Evolutionary conservation across 2,329 filamentous ascomycete species (phyloP).

Genomic region (Claviceps digitariae): DNA sequence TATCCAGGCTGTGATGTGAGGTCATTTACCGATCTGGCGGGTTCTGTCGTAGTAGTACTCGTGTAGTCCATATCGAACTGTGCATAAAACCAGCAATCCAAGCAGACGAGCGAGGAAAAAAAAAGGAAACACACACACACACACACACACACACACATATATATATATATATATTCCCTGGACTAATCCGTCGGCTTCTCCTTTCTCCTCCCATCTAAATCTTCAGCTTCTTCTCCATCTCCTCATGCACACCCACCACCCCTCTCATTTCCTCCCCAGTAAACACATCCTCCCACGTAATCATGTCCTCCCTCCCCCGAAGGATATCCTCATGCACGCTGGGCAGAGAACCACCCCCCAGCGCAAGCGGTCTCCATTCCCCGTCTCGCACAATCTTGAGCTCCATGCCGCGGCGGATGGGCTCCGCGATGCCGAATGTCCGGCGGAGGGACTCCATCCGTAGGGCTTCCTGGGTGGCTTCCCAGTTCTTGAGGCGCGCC

Average conservation of each 20-base stretch:
- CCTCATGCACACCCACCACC: slow-evolving; percentile 65
- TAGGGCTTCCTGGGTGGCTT: slow-evolving; percentile 70
- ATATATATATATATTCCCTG: no score
- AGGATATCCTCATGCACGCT: slow-evolving; percentile 85
- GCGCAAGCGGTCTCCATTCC: slow-evolving; percentile 62
- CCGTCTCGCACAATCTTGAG: slow-evolving; percentile 72
- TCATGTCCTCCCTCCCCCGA: slow-evolving; percentile 58
- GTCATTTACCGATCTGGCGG: background rate
- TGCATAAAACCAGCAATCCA: background rate
- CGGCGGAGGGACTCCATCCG: slow-evolving; percentile 83
- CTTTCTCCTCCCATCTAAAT: slow-evolving; percentile 32
- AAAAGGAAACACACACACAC: background rate
- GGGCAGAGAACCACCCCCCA: slow-evolving; percentile 40
- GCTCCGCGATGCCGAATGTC: slow-evolving; percentile 85
- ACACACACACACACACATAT: no score
- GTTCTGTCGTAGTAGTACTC: background rate
- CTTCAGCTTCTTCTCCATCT: slow-evolving; percentile 87
- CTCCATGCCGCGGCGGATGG: slow-evolving; percentile 87
- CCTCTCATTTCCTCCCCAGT: slow-evolving; percentile 61
- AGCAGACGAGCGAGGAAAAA: no score
- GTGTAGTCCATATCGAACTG: background rate
- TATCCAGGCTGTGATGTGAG: no score
- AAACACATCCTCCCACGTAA: slow-evolving; percentile 92
- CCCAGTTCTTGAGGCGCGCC: slow-evolving; percentile 78
- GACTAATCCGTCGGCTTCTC: no score